Evolutionary conservation across 2,329 filamentous ascomycete species (phyloP).

Genomic region (Ceratocystiopsis sp.): DNA sequence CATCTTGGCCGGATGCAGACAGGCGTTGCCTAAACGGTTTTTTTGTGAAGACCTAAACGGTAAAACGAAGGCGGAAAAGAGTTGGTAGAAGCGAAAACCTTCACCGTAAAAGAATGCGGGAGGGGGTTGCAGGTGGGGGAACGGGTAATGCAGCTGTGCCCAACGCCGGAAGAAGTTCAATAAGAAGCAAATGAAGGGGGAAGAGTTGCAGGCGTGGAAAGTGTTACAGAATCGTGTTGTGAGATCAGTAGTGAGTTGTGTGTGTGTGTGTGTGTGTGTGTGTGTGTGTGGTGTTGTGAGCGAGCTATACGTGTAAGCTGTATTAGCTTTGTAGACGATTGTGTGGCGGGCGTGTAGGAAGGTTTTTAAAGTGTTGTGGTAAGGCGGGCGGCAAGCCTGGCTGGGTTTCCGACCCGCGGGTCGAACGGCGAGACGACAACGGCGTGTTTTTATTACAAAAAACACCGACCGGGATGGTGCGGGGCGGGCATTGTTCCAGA

Average conservation of each 20-base stretch:
- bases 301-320: neutral
- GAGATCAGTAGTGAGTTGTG: neutral
- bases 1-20: constrained; percentile 26
- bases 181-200: neutral
- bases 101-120: neutral
- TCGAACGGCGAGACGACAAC: neutral
- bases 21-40: neutral
- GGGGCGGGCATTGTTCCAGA: constrained; percentile 25
- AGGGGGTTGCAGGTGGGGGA: neutral
- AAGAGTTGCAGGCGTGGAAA: neutral
- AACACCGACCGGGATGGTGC: constrained; percentile 21
- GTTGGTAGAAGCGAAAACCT: neutral
- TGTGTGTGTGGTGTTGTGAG: constrained; percentile 21
- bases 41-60: too few relatives aligned
- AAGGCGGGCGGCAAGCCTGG: constrained; percentile 16
- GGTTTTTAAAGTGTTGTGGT: too few relatives aligned
- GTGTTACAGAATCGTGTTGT: neutral
- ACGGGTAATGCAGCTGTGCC: too few relatives aligned
- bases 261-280: neutral
- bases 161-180: neutral
- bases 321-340: constrained; percentile 1
- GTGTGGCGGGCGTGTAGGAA: too few relatives aligned
- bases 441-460: constrained; percentile 47
- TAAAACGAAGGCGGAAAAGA: neutral
- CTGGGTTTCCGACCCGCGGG: constrained; percentile 25